Evolutionary conservation across 2,329 filamentous ascomycete genomes (phyloP), one percentile per base, ranked within the genome.

Genomic region (Sclerotinia subarctica): DNA sequence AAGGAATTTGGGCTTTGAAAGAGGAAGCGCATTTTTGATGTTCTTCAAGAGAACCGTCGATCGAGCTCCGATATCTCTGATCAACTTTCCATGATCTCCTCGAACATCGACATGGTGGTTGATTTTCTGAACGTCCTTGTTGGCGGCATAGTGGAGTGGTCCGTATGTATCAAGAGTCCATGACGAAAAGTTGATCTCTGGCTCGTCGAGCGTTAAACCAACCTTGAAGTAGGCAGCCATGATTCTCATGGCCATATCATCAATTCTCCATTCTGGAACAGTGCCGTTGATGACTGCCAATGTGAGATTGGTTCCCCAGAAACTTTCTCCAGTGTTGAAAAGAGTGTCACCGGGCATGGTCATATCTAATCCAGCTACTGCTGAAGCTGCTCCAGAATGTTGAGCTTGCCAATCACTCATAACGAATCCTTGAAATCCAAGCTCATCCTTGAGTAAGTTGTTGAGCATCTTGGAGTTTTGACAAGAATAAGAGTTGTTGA

Each of bases 21-120:
- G 83, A 0, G 94, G 94, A 44, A 98, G 82, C 2, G 84, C 83
- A 19, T 88, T 88, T 4, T 83, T 81, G 7, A 78, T 82, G 79
- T 98, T 97, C 85, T 98, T 99, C 72, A 99, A 83, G 15, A 99
- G 82, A 8, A 99, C 93, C 2, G 90, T 93, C 21, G 91, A 93
- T 78, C 91, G 90, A 63, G 90, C 89, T 19, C 87, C 93, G 64
- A 92, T 85, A 72, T 92, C 86, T 46, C 93, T 89, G 71, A 96
- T 94, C 64, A 93, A 80, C 29, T 80, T 76, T 57, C 82, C 88
- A 77, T 97, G 94, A 67, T 94, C 83, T 53, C 80, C 85, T 66
- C 89, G 91, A n/a, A 96, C 94, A 75, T 97, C 89, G 32, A 97
- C 86, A 72, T 94, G 92, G 73, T 88, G 84, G 79, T 97, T 92